These are phyloP conservation scores for Wickerhamomyces ciferrii DNA, from an alignment of 805 yeast species.

Conservation along the genomic window DNA sequence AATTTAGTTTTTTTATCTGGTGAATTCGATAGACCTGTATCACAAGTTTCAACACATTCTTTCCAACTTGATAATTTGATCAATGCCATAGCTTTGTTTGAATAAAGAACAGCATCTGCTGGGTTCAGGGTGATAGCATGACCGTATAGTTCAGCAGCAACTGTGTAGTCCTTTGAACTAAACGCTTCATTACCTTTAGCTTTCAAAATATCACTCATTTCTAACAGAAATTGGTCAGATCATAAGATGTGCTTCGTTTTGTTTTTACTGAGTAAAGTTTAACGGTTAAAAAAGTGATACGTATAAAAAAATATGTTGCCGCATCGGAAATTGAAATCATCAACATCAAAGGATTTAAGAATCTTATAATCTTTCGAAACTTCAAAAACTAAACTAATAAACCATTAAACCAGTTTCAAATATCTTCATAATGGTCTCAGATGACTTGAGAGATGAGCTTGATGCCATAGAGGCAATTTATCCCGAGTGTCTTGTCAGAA, in stretches of 20 bases:
- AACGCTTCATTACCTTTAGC: slow-evolving; percentile 51
- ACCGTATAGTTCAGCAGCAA: slow-evolving; percentile 50
- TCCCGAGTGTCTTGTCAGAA: slow-evolving; percentile 49
- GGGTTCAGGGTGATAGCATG: slow-evolving; percentile 50
- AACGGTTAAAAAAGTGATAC: no score
- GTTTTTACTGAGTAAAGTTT: neutral
- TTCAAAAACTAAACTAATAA: no score
- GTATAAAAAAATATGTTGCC: neutral
- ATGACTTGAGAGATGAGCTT: slow-evolving; percentile 65
- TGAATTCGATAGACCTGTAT: slow-evolving; percentile 35
- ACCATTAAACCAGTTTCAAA: no score
- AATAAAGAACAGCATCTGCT: slow-evolving; percentile 46
- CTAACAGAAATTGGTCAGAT: no score
- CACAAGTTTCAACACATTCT: slow-evolving; percentile 45
- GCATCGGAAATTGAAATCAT: neutral
- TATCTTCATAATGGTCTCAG: slow-evolving; percentile 24
- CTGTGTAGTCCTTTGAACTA: slow-evolving; percentile 33
- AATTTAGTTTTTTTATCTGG: slow-evolving; percentile 28
- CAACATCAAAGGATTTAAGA: no score
- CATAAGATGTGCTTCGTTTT: no score
- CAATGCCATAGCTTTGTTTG: slow-evolving; percentile 69
- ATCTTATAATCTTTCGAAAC: neutral
- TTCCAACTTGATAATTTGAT: slow-evolving; percentile 44
- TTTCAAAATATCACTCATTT: slow-evolving; percentile 26
- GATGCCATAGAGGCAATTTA: slow-evolving; percentile 84